Percentiles rank a stretch among this genome's conserved stretches.
These are phyloP conservation scores for Dictyostelium citrinum DNA, from an alignment of 78 protist species.

Conservation along the genomic window DNA sequence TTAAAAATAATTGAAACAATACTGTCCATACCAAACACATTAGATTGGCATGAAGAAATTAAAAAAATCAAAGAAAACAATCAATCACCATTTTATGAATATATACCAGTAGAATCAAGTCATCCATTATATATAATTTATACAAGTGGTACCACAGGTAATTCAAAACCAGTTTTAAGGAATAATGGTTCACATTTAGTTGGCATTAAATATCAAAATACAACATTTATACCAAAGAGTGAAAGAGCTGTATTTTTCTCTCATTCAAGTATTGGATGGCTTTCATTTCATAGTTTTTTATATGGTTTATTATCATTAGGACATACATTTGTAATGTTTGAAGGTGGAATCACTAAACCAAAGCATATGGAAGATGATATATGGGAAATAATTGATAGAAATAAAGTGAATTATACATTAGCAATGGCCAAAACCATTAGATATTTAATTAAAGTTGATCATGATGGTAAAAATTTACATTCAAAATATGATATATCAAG, in stretches of 20 bases:
- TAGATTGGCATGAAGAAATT: neutral
- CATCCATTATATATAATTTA: neutral
- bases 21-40: neutral
- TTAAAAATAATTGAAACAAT: neutral
- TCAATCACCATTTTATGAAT: neutral
- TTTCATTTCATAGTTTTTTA: conserved; percentile 5
- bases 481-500: neutral
- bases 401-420: conserved; percentile 55
- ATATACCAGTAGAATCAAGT: neutral
- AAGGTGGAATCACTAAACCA: conserved; percentile 43
- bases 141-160: conserved; percentile 11
- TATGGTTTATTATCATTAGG: conserved; percentile 34
- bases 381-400: conserved; percentile 38
- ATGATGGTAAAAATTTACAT: neutral
- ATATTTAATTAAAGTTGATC: conserved; percentile 12
- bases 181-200: conserved; percentile 14
- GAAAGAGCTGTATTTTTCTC: neutral
- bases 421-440: conserved; percentile 59
- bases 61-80: neutral
- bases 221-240: neutral
- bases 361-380: conserved; percentile 40
- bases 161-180: neutral
- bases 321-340: conserved; percentile 47
- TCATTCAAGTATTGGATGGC: conserved; percentile 81
- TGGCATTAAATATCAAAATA: conserved; percentile 21